A percentile compares a stretch with the other conserved stretches of the same genome.
Conservation (phyloP, 176 grass and related monocot species). For the Eragrostis curvula region DNA sequence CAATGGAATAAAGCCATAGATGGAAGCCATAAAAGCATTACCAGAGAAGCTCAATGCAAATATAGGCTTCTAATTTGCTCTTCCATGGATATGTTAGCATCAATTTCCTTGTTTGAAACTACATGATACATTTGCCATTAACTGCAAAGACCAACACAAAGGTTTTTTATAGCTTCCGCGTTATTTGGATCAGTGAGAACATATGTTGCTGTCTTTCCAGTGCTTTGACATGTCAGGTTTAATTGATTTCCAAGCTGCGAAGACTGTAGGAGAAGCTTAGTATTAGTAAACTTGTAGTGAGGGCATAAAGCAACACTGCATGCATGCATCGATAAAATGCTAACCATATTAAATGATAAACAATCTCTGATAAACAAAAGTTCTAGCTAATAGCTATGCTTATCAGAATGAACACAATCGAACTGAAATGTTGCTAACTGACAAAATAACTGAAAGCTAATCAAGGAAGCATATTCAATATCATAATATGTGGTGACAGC, state of each 20-base stretch:
- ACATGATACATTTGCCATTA: constrained; percentile 42
- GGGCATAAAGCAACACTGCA: background rate
- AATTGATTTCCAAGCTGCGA: constrained; percentile 60
- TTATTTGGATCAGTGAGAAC: constrained; percentile 55
- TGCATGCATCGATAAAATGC: background rate
- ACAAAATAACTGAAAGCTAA: constrained; percentile 10
- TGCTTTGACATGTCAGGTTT: constrained; percentile 75
- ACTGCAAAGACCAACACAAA: constrained; percentile 77
- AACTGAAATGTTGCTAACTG: background rate
- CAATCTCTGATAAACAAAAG: background rate
- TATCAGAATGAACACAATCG: background rate
- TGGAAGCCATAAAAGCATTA: constrained; percentile 28
- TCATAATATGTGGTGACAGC: background rate
- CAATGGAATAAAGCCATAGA: constrained; percentile 2
- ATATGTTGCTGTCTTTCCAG: constrained; percentile 58
- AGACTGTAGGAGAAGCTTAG: constrained; percentile 51
- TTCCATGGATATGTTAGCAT: constrained; percentile 33
- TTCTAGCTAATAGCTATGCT: background rate
- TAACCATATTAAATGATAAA: constrained; percentile 17
- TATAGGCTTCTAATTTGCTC: constrained; percentile 34
- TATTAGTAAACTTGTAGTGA: constrained; percentile 13
- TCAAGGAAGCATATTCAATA: constrained; percentile 18
- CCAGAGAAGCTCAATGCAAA: constrained; percentile 22
- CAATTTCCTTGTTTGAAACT: constrained; percentile 37
- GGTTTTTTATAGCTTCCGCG: constrained; percentile 53